Evolutionary conservation across 306 rosid genomes (phyloP).

Genomic region (Cyamopsis tetragonoloba): DNA sequence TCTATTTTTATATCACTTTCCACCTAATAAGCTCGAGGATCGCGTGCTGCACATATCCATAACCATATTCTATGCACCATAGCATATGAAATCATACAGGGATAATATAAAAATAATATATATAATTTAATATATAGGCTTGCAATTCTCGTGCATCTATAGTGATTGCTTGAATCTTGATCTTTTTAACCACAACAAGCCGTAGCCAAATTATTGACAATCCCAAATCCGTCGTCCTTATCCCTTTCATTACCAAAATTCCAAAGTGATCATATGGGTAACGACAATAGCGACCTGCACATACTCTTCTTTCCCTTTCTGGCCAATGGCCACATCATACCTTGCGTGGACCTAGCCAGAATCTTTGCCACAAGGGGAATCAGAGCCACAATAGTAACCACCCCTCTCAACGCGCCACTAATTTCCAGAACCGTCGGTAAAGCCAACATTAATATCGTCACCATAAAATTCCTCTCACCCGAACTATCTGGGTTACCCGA

Average conservation of each 20-base stretch:
- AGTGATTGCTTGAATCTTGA: no score
- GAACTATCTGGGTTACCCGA: slow-evolving; percentile 41
- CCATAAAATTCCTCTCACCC: slow-evolving; percentile 34
- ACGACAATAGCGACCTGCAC: slow-evolving; percentile 9
- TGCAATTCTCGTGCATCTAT: not conserved
- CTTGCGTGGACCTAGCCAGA: slow-evolving; percentile 31
- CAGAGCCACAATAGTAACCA: slow-evolving; percentile 29
- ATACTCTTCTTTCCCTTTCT: slow-evolving; percentile 31
- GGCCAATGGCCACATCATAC: slow-evolving; percentile 37
- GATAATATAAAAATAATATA: not conserved
- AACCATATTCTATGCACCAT: no score
- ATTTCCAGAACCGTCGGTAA: slow-evolving; percentile 32
- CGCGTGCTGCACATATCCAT: no score
- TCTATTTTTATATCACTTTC: no score
- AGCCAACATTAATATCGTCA: slow-evolving; percentile 12
- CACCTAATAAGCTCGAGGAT: no score
- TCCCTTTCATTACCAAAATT: no score
- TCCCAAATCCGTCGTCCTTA: not conserved
- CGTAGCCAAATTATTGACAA: not conserved
- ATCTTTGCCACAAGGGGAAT: slow-evolving; percentile 25
- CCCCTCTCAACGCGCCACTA: slow-evolving; percentile 21
- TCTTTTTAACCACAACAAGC: not conserved
- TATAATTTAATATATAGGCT: not conserved
- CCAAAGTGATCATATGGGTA: no score
- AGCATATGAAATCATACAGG: no score